These are phyloP conservation scores for Antarctomyces pellizariae DNA, from an alignment of 495 filamentous ascomycete species.

Conservation along the genomic window DNA sequence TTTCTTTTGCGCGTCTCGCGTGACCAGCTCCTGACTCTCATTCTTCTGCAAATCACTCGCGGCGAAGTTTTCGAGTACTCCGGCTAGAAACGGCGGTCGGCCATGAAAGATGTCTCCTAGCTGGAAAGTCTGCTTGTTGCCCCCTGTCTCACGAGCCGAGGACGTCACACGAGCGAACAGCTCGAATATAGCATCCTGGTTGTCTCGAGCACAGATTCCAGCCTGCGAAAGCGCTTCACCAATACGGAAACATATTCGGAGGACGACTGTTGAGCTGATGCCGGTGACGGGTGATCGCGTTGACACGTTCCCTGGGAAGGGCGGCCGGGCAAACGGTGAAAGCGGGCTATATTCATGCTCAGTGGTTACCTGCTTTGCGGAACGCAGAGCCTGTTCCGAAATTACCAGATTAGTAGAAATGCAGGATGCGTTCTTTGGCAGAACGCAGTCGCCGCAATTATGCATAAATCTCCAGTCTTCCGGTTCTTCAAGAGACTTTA, in stretches of 20 bases:
- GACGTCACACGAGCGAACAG: slow-evolving; percentile 31
- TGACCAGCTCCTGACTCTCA: slow-evolving; percentile 21
- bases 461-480: too few relatives aligned
- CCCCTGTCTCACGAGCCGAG: slow-evolving; percentile 21
- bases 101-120: slow-evolving; percentile 35
- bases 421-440: too few relatives aligned
- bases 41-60: slow-evolving; percentile 20
- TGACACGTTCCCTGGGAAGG: slow-evolving; percentile 22
- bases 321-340: slow-evolving; percentile 20
- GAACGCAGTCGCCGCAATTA: too few relatives aligned
- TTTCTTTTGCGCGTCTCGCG: slow-evolving; percentile 5
- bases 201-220: slow-evolving; percentile 11
- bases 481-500: too few relatives aligned
- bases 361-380: too few relatives aligned
- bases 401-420: too few relatives aligned
- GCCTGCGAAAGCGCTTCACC: slow-evolving; percentile 28
- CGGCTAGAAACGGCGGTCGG: slow-evolving; percentile 25
- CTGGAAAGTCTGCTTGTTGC: slow-evolving; percentile 29
- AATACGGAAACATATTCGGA: slow-evolving; percentile 37
- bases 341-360: slow-evolving; percentile 5
- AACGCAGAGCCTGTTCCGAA: too few relatives aligned
- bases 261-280: slow-evolving; percentile 18
- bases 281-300: slow-evolving; percentile 29
- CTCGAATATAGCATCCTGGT: slow-evolving; percentile 27
- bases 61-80: slow-evolving; percentile 25